Evolutionary conservation across 352 stramenopile genomes (phyloP).

Genomic region (Phytopythium ostracodes): DNA sequence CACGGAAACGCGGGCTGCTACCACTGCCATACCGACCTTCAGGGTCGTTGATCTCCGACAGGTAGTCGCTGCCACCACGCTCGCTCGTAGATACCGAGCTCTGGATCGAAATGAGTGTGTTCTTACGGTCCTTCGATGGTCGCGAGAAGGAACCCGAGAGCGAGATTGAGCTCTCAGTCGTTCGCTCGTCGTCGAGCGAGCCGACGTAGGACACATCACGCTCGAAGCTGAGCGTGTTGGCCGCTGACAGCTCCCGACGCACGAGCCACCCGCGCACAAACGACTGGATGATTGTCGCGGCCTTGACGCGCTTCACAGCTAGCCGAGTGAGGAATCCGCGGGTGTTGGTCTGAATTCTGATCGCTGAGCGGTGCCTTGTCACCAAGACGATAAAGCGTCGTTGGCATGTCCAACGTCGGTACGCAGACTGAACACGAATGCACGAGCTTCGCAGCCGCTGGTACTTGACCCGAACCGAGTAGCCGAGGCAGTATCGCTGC

Average conservation of each 20-base stretch:
- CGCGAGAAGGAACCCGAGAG: conserved; percentile 45
- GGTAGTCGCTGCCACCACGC: conserved; percentile 32
- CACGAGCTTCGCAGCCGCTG: conserved; percentile 40
- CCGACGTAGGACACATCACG: conserved; percentile 75
- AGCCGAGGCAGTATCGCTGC: conserved; percentile 72
- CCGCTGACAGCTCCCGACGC: conserved; percentile 57
- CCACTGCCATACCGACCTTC: conserved; percentile 38
- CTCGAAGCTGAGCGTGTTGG: conserved; percentile 77
- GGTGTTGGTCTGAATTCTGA: conserved; percentile 45
- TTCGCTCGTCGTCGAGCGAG: conserved; percentile 46
- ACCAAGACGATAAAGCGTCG: conserved; percentile 38
- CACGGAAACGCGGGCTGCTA: conserved; percentile 37
- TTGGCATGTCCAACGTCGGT: conserved; percentile 44
- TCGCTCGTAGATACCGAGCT: conserved; percentile 59
- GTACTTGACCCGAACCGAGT: conserved; percentile 42
- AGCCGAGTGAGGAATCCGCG: conserved; percentile 46
- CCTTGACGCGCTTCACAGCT: conserved; percentile 34
- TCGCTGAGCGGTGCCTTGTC: conserved; percentile 30
- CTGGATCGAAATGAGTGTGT: conserved; percentile 50
- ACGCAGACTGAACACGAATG: conserved; percentile 52
- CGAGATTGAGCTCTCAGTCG: conserved; percentile 40
- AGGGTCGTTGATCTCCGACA: conserved; percentile 40
- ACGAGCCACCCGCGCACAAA: conserved; percentile 82
- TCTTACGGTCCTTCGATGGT: conserved; percentile 32
- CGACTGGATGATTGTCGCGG: conserved; percentile 64